These are phyloP conservation scores for Citeromyces hawaiiensis DNA, from an alignment of 1,139 yeast genomes.

Conservation along the genomic window DNA sequence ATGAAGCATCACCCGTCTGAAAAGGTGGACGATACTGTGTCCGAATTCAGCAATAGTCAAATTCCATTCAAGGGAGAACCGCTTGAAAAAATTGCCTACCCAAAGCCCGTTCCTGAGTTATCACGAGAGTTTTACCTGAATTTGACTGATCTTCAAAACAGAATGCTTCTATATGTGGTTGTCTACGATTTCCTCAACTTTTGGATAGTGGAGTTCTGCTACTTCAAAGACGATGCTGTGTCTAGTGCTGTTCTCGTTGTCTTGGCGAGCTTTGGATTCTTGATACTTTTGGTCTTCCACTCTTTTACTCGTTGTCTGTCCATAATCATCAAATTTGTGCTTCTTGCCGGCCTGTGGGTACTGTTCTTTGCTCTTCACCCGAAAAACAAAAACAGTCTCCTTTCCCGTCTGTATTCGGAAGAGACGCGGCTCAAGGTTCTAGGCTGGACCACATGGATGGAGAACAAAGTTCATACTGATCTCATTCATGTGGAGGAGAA, in stretches of 20 bases:
- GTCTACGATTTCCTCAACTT: slow-evolving; percentile 43
- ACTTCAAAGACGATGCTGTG: slow-evolving; percentile 49
- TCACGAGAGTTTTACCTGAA: slow-evolving; percentile 70
- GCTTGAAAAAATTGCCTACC: slow-evolving; percentile 31
- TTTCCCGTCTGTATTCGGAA: slow-evolving; percentile 38
- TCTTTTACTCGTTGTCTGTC: slow-evolving; percentile 7
- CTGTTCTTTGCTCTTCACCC: slow-evolving; percentile 42
- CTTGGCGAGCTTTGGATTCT: slow-evolving; percentile 16
- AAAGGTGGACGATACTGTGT: slow-evolving; percentile 11
- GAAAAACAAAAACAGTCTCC: slow-evolving; percentile 25
- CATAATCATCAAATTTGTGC: slow-evolving; percentile 16
- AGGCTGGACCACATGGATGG: slow-evolving; percentile 32
- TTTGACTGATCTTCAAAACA: slow-evolving; percentile 75
- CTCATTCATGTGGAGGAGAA: slow-evolving; percentile 17
- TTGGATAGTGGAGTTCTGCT: slow-evolving; percentile 43
- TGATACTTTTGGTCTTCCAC: slow-evolving; percentile 22
- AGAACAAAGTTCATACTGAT: slow-evolving; percentile 20
- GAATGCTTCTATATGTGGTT: slow-evolving; percentile 57
- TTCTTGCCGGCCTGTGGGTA: slow-evolving; percentile 37
- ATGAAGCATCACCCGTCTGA: slow-evolving; percentile 26
- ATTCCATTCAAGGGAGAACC: slow-evolving; percentile 43
- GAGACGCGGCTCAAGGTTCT: slow-evolving; percentile 42
- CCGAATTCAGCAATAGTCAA: slow-evolving; percentile 25
- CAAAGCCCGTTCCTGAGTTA: slow-evolving; percentile 69
- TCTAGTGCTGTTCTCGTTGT: slow-evolving; percentile 39